Percentiles rank a stretch among this genome's conserved stretches.
Conservation (phyloP, 2,329 filamentous ascomycete genomes). For the Setomelanomma holmii region DNA sequence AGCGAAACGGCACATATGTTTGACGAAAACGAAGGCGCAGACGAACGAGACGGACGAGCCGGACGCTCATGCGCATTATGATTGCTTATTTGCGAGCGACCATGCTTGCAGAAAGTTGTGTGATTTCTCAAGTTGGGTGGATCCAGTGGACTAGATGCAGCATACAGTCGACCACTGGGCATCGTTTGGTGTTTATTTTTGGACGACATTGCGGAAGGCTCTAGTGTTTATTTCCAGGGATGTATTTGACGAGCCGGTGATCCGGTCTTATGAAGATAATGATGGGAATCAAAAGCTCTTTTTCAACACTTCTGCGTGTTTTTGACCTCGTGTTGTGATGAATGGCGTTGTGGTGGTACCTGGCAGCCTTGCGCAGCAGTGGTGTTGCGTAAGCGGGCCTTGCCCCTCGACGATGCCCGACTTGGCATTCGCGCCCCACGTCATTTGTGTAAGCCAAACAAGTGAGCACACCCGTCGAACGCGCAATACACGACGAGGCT, state of each 20-base stretch:
- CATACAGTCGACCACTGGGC: constrained; percentile 15
- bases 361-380: too few species aligned
- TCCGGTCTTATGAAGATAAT: constrained; percentile 41
- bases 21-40: constrained; percentile 38
- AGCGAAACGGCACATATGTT: constrained; percentile 22
- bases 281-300: constrained; percentile 50
- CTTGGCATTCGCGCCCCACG: constrained; percentile 42
- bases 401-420: constrained; percentile 24
- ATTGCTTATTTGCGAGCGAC: constrained; percentile 27
- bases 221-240: constrained; percentile 35
- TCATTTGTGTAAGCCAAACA: constrained; percentile 45
- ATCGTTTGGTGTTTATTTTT: constrained; percentile 15
- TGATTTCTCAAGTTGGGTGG: constrained; percentile 33
- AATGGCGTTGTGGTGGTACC: neutral
- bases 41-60: constrained; percentile 36
- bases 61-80: constrained; percentile 28
- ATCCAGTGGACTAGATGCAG: constrained; percentile 18
- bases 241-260: constrained; percentile 28
- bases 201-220: constrained; percentile 13
- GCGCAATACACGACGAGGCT: constrained; percentile 46
- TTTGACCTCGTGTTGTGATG: neutral
- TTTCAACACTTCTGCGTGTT: constrained; percentile 5
- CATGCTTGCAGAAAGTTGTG: constrained; percentile 29
- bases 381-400: neutral
- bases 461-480: constrained; percentile 29